Conservation (phyloP, 2,329 filamentous ascomycete genomes). For the Cytospora schulzeri region DNA sequence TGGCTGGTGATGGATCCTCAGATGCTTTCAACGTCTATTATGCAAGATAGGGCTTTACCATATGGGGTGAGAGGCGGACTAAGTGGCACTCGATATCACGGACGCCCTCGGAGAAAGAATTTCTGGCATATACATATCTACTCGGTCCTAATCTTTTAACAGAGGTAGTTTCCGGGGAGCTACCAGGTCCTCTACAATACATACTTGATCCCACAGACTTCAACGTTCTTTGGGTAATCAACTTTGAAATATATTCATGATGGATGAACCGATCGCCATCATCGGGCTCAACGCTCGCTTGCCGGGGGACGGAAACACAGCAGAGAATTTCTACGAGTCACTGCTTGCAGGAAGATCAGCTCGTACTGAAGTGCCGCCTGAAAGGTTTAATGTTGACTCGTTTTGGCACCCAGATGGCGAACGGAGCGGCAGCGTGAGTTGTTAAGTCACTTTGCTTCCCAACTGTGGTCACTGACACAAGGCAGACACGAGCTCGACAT, state of each 20-base stretch:
- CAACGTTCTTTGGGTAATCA: constrained; percentile 16
- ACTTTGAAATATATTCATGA: neutral
- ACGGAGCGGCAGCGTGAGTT: constrained; percentile 37
- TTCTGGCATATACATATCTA: neutral
- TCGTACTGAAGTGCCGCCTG: constrained; percentile 32
- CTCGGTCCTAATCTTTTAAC: no score
- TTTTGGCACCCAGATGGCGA: constrained; percentile 37
- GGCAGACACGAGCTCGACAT: constrained; percentile 14
- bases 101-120: neutral
- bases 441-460: constrained; percentile 31
- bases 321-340: constrained; percentile 35
- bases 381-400: constrained; percentile 36
- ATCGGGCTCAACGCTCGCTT: constrained; percentile 31
- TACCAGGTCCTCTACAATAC: neutral
- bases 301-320: constrained; percentile 34
- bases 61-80: neutral
- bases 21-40: neutral
- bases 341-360: constrained; percentile 35
- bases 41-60: neutral
- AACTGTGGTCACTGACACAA: neutral
- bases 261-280: constrained; percentile 27
- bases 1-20: neutral
- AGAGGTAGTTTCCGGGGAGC: neutral
- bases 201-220: constrained; percentile 3
- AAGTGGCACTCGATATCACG: neutral